Percentiles rank a stretch among this genome's conserved stretches.
phyloP scores from a whole-genome alignment of 352 stramenopile genomes.

The Globisporangium takayamanum region DNA sequence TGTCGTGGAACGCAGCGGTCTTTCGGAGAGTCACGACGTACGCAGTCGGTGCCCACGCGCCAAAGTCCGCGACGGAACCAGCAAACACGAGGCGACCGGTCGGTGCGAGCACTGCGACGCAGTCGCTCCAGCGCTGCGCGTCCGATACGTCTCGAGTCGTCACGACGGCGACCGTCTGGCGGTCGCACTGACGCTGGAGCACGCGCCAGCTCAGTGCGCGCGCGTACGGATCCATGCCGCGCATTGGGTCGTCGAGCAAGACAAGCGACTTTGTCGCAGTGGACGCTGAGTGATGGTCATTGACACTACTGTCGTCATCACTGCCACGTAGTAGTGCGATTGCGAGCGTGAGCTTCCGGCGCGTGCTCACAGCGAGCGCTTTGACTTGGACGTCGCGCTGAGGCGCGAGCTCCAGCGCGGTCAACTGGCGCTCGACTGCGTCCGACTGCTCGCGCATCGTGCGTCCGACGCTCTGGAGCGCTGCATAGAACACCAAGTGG shows the following conservation, averaged over 20 bases:
- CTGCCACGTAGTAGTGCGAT: constrained; percentile 54
- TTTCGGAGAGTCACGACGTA: constrained; percentile 50
- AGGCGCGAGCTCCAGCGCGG: constrained; percentile 32
- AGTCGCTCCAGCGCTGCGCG: constrained; percentile 63
- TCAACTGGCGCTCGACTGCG: constrained; percentile 10
- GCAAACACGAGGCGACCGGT: constrained; percentile 17
- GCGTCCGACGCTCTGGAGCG: too few relatives aligned
- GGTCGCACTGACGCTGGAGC: constrained; percentile 22
- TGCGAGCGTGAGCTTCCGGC: constrained; percentile 79
- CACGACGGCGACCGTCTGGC: constrained; percentile 56
- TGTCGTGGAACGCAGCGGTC: constrained; percentile 14
- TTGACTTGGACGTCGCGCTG: constrained; percentile 26
- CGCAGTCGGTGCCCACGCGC: constrained; percentile 26
- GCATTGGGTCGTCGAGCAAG: constrained; percentile 85
- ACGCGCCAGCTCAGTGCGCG: constrained; percentile 87
- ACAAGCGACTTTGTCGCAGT: constrained; percentile 27
- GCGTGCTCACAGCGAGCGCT: constrained; percentile 61
- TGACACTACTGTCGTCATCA: background rate
- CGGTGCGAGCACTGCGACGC: constrained; percentile 68
- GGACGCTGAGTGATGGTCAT: constrained; percentile 19
- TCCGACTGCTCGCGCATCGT: too few relatives aligned
- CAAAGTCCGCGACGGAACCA: constrained; percentile 40
- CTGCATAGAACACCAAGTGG: too few relatives aligned
- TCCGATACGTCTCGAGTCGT: constrained; percentile 93
- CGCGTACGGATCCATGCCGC: constrained; percentile 91